These are phyloP conservation scores for Asterella californica DNA, from an alignment of 225 moss, liverwort and hornwort species.

Conservation along the genomic window DNA sequence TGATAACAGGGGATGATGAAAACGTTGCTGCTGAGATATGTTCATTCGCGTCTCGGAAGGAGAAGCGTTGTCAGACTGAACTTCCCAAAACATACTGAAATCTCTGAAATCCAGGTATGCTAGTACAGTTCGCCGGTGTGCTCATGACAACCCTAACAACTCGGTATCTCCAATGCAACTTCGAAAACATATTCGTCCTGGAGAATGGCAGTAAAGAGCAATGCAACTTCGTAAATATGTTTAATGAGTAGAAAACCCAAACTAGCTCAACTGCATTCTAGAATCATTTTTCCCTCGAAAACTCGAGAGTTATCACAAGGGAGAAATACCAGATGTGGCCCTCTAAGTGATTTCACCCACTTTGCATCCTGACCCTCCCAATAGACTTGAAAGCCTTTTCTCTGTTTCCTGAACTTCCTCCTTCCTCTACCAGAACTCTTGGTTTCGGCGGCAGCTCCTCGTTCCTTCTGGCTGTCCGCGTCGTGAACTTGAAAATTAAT, in stretches of 20 bases:
- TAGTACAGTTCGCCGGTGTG: too few species aligned
- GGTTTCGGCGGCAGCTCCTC: not conserved
- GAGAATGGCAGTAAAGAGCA: too few species aligned
- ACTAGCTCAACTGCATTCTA: not conserved
- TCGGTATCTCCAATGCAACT: not conserved
- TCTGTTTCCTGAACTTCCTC: not conserved
- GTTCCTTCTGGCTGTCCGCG: not conserved
- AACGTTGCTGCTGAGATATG: not conserved
- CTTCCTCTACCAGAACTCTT: not conserved
- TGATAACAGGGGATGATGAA: not conserved
- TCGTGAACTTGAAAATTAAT: not conserved
- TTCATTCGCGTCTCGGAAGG: not conserved
- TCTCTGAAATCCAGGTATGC: not conserved
- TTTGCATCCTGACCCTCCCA: not conserved
- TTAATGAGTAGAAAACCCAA: not conserved
- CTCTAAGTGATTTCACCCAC: constrained; percentile 13
- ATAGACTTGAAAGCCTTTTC: not conserved
- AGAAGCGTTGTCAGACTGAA: not conserved
- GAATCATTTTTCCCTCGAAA: not conserved
- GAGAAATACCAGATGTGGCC: constrained; percentile 8
- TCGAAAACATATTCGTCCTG: too few species aligned
- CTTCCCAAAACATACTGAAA: not conserved
- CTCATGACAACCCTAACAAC: not conserved
- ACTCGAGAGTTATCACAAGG: not conserved
- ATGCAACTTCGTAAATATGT: not conserved